These are phyloP conservation scores for Paratinospora sagittata DNA, from an alignment of 164 flowering plant species.

Conservation along the genomic window DNA sequence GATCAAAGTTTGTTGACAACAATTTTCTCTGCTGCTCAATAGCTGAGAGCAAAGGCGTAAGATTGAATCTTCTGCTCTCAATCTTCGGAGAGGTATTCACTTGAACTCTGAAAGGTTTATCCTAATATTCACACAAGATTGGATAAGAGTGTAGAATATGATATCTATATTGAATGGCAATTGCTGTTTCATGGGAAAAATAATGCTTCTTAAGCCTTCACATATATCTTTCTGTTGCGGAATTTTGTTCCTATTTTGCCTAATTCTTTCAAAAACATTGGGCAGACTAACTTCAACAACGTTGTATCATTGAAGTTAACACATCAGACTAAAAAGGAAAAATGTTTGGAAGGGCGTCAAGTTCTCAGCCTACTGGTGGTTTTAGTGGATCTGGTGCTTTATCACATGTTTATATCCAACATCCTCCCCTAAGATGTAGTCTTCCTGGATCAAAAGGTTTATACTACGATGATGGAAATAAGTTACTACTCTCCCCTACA, in stretches of 20 bases:
- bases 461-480: conserved; percentile 85
- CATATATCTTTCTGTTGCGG: background rate
- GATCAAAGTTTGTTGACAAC: background rate
- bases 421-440: conserved; percentile 68
- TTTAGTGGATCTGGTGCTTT: conserved; percentile 64
- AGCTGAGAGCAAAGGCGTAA: conserved; percentile 30
- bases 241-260: background rate
- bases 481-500: conserved; percentile 51
- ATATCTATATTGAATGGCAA: too few species aligned
- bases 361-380: conserved; percentile 47
- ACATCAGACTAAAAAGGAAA: background rate
- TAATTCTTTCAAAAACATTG: background rate
- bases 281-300: background rate
- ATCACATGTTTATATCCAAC: conserved; percentile 79
- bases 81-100: background rate
- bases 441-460: conserved; percentile 56
- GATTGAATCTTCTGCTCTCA: background rate
- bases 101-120: background rate
- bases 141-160: too few species aligned
- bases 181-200: too few species aligned
- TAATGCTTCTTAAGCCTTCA: background rate
- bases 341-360: conserved; percentile 61
- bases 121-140: too few species aligned
- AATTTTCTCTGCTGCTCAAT: conserved; percentile 18
- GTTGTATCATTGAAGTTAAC: background rate